These are phyloP conservation scores for Pseudofabraea citricarpa DNA, from an alignment of 2,329 filamentous ascomycete genomes.

Conservation along the genomic window DNA sequence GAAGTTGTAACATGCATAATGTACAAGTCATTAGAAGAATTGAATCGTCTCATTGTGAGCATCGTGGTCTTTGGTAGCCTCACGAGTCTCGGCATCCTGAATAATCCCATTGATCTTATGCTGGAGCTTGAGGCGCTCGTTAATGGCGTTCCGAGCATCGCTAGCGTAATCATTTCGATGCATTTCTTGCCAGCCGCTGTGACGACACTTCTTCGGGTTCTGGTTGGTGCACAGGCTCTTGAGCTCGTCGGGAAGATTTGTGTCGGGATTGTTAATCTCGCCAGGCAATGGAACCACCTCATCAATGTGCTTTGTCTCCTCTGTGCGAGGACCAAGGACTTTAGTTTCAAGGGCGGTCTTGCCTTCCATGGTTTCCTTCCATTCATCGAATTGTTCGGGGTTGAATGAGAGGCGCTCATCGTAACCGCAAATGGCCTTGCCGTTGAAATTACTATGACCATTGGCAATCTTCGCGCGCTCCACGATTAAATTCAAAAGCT, in stretches of 20 bases:
- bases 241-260: constrained; percentile 13
- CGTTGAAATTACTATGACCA: constrained; percentile 13
- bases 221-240: constrained; percentile 22
- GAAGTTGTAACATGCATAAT: too few relatives aligned
- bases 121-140: background rate
- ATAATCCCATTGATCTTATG: constrained; percentile 1
- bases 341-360: constrained; percentile 17
- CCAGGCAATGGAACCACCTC: constrained; percentile 12
- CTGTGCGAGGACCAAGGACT: constrained; percentile 22
- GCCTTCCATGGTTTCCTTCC: constrained; percentile 20
- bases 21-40: constrained; percentile 3
- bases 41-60: constrained; percentile 1
- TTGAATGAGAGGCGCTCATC: constrained; percentile 26
- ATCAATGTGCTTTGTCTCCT: constrained; percentile 16
- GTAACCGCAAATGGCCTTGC: constrained; percentile 24
- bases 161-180: constrained; percentile 16
- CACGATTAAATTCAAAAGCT: constrained; percentile 21
- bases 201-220: constrained; percentile 19
- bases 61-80: constrained; percentile 4
- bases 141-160: background rate
- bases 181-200: constrained; percentile 19
- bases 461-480: constrained; percentile 17
- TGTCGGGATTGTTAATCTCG: constrained; percentile 8
- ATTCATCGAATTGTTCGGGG: constrained; percentile 20
- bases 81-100: constrained; percentile 5